These are phyloP conservation scores for Beauveria pseudobassiana DNA, from an alignment of 2,329 filamentous ascomycete species.

Conservation along the genomic window DNA sequence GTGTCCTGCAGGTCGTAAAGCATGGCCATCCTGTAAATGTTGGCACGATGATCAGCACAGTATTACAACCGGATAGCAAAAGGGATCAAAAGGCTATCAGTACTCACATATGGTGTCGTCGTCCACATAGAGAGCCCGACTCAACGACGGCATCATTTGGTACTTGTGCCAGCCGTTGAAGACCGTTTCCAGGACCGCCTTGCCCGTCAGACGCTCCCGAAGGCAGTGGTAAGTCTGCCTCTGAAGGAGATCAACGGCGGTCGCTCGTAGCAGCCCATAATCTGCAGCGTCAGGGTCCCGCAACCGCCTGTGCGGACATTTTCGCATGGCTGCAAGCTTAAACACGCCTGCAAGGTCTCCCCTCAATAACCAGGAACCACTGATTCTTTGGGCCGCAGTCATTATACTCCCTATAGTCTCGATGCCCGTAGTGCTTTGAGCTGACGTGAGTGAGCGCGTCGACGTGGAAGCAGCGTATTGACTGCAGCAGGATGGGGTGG, in stretches of 20 bases:
- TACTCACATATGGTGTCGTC: not conserved
- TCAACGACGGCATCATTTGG: not conserved
- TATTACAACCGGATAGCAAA: no score
- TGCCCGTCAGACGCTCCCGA: not conserved
- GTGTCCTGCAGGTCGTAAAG: not conserved
- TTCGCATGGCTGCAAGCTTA: not conserved
- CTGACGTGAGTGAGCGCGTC: not conserved
- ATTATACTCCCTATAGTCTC: not conserved
- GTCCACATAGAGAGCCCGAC: not conserved
- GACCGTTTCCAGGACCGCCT: not conserved
- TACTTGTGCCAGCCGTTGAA: slow-evolving; percentile 1
- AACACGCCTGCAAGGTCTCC: not conserved
- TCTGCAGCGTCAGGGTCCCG: not conserved
- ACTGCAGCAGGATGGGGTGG: not conserved
- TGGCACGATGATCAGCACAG: not conserved
- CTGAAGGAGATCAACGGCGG: not conserved
- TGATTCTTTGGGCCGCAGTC: not conserved
- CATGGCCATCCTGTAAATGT: not conserved
- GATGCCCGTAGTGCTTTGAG: not conserved
- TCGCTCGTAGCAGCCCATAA: not conserved
- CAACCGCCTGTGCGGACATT: not conserved
- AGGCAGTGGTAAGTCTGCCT: not conserved
- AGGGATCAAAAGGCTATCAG: not conserved
- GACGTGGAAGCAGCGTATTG: not conserved
- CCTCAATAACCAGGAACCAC: slow-evolving; percentile 3